Base-by-base conservation (phyloP, 257 asterid genomes). In the Datura wrightii region DNA sequence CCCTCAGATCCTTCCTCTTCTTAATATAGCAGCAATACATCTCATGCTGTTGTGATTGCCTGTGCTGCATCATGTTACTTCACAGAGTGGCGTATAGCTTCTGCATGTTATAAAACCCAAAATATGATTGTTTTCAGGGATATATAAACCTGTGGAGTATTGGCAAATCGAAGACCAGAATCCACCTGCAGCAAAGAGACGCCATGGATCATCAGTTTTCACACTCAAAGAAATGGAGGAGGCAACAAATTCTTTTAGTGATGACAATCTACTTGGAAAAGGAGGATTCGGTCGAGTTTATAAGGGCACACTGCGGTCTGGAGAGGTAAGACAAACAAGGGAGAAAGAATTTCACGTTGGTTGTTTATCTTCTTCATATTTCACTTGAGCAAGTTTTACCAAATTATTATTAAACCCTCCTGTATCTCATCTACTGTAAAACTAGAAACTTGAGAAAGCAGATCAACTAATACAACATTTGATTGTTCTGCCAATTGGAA, bases 241-340 rank as follows among this genome's bases (percentile, higher is more conserved):
- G 85, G 98, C 99, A 15, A 94, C 98, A 13, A 80, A 90, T 67
- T 88, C 90, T 67, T 97, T 93, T 79, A 91, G 97, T 4, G 97
- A 95, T n/a, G 94, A 86, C 2, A 93, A 94, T 84, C 89, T 97
- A 53, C 92, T 97, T 1, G 99, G 98, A n/a, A 94, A 94, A 89
- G 99, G 98, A 72, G 99, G 99, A 60, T 97, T 97, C 15, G 99
- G 99, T 46, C 89, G 95, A 76, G 99, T 95, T 34, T 97, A 97
- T 71, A 94, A 93, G 90, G 98, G 97, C 81, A 95, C 96, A 67
- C 89, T 97, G 18, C 90, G 89, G 83, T 93, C 99, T 9, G 93
- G 98, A 85, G 98, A 97, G 98, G 98, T 93, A 87, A 1, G 85
- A 67, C 80, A 48, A 19, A 36, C 37, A 42, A 71, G 50, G 2